phyloP scores from a whole-genome alignment of 306 rosid genomes.

The Pyrus bretschneideri region DNA sequence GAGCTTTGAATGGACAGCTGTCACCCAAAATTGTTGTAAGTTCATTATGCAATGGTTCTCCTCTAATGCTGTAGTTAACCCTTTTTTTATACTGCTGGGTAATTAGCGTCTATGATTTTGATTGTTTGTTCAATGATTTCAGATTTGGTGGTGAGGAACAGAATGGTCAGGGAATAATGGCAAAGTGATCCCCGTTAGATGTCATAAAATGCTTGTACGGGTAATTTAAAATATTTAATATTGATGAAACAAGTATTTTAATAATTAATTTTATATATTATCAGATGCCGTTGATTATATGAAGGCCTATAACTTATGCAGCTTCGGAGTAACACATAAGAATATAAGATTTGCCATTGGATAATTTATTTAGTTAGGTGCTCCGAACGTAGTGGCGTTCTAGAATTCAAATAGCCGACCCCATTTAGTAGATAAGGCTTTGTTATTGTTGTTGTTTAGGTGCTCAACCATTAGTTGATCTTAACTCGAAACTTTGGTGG shows the following conservation, averaged over 20 bases:
- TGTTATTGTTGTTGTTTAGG: not conserved
- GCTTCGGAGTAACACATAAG: not conserved
- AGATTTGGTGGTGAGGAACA: constrained; percentile 19
- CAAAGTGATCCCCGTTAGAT: not conserved
- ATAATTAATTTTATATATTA: not conserved
- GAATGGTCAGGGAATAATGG: constrained; percentile 1
- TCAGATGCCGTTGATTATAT: not conserved
- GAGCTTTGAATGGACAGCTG: constrained; percentile 19
- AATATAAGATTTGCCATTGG: not conserved
- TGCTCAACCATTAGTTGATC: not conserved
- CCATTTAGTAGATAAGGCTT: too few species aligned
- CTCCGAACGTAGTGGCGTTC: not conserved
- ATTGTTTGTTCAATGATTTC: constrained; percentile 16
- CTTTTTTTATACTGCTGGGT: not conserved
- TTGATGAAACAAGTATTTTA: not conserved
- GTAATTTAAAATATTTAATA: constrained; percentile 5
- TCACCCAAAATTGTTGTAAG: constrained; percentile 18
- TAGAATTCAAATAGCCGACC: too few species aligned
- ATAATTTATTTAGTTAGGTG: not conserved
- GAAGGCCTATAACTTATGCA: not conserved
- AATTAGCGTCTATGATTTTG: not conserved
- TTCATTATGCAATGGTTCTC: constrained; percentile 9
- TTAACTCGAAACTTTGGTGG: not conserved
- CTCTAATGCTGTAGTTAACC: not conserved
- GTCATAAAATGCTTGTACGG: not conserved